Evolutionary conservation across 441 rosid genomes (phyloP), one percentile per base, ranked within the genome.

Genomic region (Gossypium schwendimanii): DNA sequence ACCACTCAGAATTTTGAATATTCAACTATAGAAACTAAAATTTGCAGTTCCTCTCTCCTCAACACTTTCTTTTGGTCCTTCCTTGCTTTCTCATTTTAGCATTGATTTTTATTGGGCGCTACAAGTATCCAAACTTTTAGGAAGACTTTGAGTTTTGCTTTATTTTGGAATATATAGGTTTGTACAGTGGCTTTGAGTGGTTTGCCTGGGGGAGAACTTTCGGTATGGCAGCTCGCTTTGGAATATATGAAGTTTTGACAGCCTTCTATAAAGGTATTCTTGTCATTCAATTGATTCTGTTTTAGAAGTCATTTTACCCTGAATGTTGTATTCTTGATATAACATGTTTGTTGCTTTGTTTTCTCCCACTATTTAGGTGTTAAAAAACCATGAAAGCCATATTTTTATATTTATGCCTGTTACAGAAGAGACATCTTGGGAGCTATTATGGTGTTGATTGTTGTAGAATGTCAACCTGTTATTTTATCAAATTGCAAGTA

Each of bases 151-250:
- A 62, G 60, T 84, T 69, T 70, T 87, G 47, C 90, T 94, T 66
- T 66, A 8, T 66, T 47, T 23, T 66, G 36, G 90, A 93, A 66
- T 73, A 60, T 77, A 75, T 89, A 91, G 98, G 97, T 78, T 75
- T 91, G n/a, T 94, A 86, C 71, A 81, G 80, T 75, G 97, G 97
- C 70, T 76, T 89, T 79, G 90, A 87, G 71, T 88, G 88, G 87
- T 85, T 83, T 75, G 84, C 81, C 10, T 45, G 85, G 26, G 96
- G 91, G 47, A 91, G 91, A 80, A 83, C 78, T 44, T 81, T 88
- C 3, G 89, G 95, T 44, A 11, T 89, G 57, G 96, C 92, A 73
- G 84, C 87, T 70, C 91, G 97, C 45, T 94, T 94, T 75, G 96
- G 98, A 52, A 79, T 82, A 47, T 94, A 89, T 76, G 97, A 94